phyloP scores from a whole-genome alignment of 1,284 basidiomycete species.

The Jaminaea rosea region DNA sequence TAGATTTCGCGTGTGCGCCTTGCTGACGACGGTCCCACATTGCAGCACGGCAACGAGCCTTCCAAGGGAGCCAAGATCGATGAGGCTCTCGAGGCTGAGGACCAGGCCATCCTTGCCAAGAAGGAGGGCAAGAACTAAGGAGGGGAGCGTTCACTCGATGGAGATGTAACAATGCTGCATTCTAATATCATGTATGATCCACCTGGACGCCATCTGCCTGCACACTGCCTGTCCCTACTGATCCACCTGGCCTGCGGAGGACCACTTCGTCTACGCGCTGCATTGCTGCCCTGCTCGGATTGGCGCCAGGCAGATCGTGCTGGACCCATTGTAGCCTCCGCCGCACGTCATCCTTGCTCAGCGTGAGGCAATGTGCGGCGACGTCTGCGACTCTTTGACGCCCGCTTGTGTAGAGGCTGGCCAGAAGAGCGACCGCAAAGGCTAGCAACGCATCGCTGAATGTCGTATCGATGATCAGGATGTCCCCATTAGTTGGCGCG shows the following conservation, averaged over 20 bases:
- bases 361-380: background rate
- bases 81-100: conserved; percentile 53
- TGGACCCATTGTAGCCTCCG: conserved; percentile 73
- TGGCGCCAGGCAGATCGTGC: conserved; percentile 59
- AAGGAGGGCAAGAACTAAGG: no score
- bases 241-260: conserved; percentile 57
- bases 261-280: conserved; percentile 70
- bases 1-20: background rate
- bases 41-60: conserved; percentile 56
- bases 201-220: no score
- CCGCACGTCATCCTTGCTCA: conserved; percentile 56
- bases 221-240: no score
- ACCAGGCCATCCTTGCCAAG: conserved; percentile 41
- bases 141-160: no score
- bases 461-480: background rate
- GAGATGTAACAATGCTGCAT: no score
- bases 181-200: no score
- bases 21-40: background rate
- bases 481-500: no score
- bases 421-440: conserved; percentile 17
- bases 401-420: conserved; percentile 12
- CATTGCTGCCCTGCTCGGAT: conserved; percentile 65
- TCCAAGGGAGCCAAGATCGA: conserved; percentile 59
- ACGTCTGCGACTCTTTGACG: conserved; percentile 9
- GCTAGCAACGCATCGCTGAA: conserved; percentile 17